Base-by-base conservation (phyloP, 106 monocot genomes). In the Iris macrosiphon region DNA sequence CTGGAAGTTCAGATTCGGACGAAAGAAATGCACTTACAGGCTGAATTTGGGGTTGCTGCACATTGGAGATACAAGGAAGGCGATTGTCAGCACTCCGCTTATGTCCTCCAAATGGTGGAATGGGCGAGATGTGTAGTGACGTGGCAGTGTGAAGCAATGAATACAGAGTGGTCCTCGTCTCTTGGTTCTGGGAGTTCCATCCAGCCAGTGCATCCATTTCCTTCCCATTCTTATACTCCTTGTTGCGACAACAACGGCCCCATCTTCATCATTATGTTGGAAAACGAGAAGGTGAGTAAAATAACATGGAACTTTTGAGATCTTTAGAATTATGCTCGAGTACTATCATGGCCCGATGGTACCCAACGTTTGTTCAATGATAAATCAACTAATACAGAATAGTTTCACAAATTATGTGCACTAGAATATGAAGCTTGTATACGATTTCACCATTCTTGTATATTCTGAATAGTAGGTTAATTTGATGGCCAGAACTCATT, bases 61-160 rank as follows among this genome's bases (percentile, higher is more conserved):
- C 93, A 94, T 60, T 94, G 88, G 88, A 81, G 84, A 56, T 94
- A 88, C 60, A 94, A 94, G 51, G 81, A 94, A 59, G 75, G 72
- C 18, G 82, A 72, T 8, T 60, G 51, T 35, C 66, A 64, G 49
- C 69, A 78, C 30, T 68, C 75, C 0, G 70, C 76, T 0, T 86
- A 76, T 71, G 79, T 92, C 27, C 76, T 76, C 22, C 85, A 92
- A 62, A 86, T 92, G 85, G 92, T 92, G 7, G 82, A 92, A 22
- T 92, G 85, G 85, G 92, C 82, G 0, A 75, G 85, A 62, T 85
- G 85, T 85, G 82, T 86, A 6, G 27, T 92, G 43, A 69, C 79
- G 14, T 86, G 82, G 79, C 92, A 92, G 15, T 82, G 81, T 29
- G 82, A 86, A 74, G 63, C 64, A 6, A 58, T 82, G 70, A 59